phyloP scores from a whole-genome alignment of 2,329 filamentous ascomycete genomes.

The Phaeosphaeriaceae sp. region DNA sequence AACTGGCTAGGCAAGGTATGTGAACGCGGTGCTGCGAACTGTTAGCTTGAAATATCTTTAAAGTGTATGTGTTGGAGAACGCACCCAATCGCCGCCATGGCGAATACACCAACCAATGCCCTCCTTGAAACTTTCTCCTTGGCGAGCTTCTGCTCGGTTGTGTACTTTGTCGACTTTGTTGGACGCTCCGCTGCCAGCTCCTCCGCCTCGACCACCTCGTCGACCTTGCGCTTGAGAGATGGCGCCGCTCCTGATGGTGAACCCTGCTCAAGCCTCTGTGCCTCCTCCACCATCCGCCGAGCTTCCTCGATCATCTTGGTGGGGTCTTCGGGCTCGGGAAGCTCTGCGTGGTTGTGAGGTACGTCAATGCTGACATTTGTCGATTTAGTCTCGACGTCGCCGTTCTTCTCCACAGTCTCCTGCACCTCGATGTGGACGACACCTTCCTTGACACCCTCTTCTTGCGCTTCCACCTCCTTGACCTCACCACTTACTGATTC shows the following conservation, averaged over 20 bases:
- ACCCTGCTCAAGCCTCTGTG: conserved; percentile 61
- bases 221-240: conserved; percentile 50
- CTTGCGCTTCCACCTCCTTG: conserved; percentile 27
- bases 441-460: conserved; percentile 42
- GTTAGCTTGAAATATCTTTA: conserved; percentile 22
- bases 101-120: conserved; percentile 84
- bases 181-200: conserved; percentile 59
- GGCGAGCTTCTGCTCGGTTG: conserved; percentile 76
- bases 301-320: conserved; percentile 85
- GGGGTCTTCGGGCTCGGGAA: conserved; percentile 79
- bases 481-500: conserved; percentile 58
- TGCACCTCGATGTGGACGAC: conserved; percentile 75
- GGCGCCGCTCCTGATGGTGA: conserved; percentile 23
- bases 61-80: conserved; percentile 50
- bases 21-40: conserved; percentile 34
- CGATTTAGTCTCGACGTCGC: conserved; percentile 71
- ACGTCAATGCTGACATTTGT: conserved; percentile 80
- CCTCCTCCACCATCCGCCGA: conserved; percentile 84
- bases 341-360: conserved; percentile 70
- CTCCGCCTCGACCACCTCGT: conserved; percentile 68
- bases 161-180: conserved; percentile 74
- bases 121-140: conserved; percentile 87
- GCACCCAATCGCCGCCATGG: conserved; percentile 89
- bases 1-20: conserved; percentile 32
- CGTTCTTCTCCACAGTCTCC: conserved; percentile 66